phyloP scores from a whole-genome alignment of 2,329 filamentous ascomycete genomes.

The Saccharata proteae region DNA sequence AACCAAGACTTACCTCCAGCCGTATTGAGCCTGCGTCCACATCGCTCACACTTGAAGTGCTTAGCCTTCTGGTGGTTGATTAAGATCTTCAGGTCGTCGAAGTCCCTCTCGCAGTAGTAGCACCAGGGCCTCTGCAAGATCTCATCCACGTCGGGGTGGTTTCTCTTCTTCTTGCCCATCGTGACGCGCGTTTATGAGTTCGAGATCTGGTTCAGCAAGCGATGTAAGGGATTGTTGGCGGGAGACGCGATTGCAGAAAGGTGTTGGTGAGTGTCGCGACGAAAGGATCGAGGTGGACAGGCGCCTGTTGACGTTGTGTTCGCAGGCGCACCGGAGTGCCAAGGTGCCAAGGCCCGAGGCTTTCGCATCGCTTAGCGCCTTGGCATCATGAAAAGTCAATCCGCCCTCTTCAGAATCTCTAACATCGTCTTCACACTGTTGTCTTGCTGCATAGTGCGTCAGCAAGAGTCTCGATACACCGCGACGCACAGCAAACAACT shows the following conservation, averaged over 20 bases:
- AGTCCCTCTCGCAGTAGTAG: constrained; percentile 99
- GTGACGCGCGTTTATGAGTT: no score
- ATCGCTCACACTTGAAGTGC: constrained; percentile 95
- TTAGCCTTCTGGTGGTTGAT: constrained; percentile 98
- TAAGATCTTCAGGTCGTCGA: constrained; percentile 91
- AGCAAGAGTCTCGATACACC: no score
- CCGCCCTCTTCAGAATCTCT: no score
- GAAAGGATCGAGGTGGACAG: neutral
- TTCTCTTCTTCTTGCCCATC: constrained; percentile 87
- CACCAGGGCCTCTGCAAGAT: constrained; percentile 84
- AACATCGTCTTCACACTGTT: no score
- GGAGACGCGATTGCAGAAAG: neutral
- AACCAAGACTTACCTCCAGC: constrained; percentile 60
- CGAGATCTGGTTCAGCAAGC: no score
- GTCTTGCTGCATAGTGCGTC: no score
- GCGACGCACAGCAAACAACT: no score
- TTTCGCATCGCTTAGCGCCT: no score
- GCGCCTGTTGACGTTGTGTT: no score
- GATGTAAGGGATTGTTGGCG: neutral
- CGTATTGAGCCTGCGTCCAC: constrained; percentile 78
- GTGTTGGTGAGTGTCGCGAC: neutral
- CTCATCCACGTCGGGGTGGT: constrained; percentile 77
- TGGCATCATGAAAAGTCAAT: no score
- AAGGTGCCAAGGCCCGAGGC: no score
- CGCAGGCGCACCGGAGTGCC: no score